phyloP scores from a whole-genome alignment of 2,329 filamentous ascomycete genomes.

The Calycina herbarum region DNA sequence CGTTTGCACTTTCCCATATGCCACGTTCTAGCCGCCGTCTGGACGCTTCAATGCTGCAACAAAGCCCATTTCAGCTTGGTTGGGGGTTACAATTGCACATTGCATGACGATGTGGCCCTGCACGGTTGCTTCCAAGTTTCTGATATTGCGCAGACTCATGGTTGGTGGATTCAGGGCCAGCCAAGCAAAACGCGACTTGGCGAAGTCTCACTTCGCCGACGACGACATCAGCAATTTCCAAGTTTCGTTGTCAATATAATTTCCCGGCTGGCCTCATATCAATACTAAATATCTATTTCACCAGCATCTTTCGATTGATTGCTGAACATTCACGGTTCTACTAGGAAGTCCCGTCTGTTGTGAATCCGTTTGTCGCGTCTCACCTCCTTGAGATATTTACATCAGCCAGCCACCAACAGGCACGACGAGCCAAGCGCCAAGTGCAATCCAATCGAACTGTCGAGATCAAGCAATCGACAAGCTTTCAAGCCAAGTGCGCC shows the following conservation, averaged over 20 bases:
- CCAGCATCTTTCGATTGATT: not conserved
- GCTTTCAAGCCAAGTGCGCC: not conserved
- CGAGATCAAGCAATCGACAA: not conserved
- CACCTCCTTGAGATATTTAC: not conserved
- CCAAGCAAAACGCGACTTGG: not conserved
- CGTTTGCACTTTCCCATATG: no score
- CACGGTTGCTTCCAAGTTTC: no score
- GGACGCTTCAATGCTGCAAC: no score
- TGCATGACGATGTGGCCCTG: no score
- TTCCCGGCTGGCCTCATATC: not conserved
- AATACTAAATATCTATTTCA: not conserved
- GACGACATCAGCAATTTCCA: not conserved
- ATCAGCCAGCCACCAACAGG: not conserved
- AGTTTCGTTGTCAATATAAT: not conserved
- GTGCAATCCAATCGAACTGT: not conserved
- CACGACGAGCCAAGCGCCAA: not conserved
- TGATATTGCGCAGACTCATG: not conserved
- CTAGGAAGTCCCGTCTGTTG: not conserved
- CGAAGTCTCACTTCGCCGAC: conserved; percentile 1
- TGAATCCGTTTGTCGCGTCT: not conserved
- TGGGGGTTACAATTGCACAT: no score
- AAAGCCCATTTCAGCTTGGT: no score
- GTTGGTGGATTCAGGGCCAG: not conserved
- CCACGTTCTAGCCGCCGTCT: no score
- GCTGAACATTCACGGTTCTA: not conserved